A percentile compares a stretch with the other conserved stretches of the same genome.
Conservation (phyloP, 352 stramenopile genomes). For the Pseudoperonospora humuli region DNA sequence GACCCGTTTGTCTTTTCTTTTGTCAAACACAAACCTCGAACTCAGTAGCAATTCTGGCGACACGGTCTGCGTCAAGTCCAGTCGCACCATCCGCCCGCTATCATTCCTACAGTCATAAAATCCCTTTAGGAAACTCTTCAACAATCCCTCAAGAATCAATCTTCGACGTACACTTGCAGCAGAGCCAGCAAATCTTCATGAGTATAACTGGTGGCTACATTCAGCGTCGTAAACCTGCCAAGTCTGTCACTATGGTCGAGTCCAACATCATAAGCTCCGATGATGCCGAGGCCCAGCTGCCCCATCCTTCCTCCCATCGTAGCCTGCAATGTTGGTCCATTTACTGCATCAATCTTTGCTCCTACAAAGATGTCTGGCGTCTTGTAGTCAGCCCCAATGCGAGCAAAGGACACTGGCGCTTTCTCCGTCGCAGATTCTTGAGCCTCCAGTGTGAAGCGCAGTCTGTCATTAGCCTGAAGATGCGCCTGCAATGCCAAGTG, state of each 20-base stretch:
- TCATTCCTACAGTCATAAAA: conserved; percentile 39
- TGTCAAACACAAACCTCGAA: conserved; percentile 54
- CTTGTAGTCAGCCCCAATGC: conserved; percentile 62
- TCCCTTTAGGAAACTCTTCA: too few species aligned
- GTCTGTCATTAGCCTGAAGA: conserved; percentile 37
- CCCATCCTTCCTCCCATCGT: conserved; percentile 43
- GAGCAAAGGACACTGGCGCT: conserved; percentile 55
- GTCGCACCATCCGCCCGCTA: conserved; percentile 43
- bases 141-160: not conserved
- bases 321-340: conserved; percentile 62
- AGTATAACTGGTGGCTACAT: conserved; percentile 47
- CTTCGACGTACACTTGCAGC: conserved; percentile 56
- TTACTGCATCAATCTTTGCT: conserved; percentile 70
- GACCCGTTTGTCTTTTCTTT: conserved; percentile 60
- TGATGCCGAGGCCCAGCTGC: conserved; percentile 33
- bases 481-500: conserved; percentile 60
- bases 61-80: conserved; percentile 58
- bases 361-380: conserved; percentile 38
- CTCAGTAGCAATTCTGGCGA: conserved; percentile 50
- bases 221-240: conserved; percentile 53
- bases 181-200: conserved; percentile 58
- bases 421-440: conserved; percentile 67
- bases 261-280: conserved; percentile 72
- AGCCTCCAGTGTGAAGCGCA: conserved; percentile 69
- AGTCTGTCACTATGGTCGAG: conserved; percentile 70